These are phyloP conservation scores for Teratosphaeria epicoccoides DNA, from an alignment of 2,329 filamentous ascomycete genomes.

Conservation along the genomic window DNA sequence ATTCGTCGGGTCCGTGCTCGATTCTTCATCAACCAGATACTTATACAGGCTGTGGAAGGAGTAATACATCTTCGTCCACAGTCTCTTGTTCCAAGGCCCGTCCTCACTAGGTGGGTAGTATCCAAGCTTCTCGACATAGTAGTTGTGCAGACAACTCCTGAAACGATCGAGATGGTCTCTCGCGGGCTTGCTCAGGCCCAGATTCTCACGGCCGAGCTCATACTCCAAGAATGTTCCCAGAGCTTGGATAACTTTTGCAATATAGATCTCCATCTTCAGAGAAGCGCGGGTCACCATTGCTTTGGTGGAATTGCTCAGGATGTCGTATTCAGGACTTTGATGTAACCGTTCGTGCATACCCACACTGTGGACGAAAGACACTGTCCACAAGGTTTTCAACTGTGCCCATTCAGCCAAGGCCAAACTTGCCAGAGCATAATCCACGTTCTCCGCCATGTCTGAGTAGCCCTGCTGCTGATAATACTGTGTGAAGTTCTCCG, in stretches of 20 bases:
- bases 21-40: constrained; percentile 55
- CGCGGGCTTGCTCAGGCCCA: constrained; percentile 53
- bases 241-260: constrained; percentile 48
- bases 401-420: constrained; percentile 57
- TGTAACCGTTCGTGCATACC: constrained; percentile 60
- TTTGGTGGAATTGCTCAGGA: constrained; percentile 43
- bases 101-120: constrained; percentile 56
- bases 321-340: constrained; percentile 49
- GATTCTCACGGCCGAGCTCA: constrained; percentile 54
- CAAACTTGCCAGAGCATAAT: constrained; percentile 58
- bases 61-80: constrained; percentile 51
- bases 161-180: constrained; percentile 63
- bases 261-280: constrained; percentile 53
- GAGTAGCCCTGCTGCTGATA: constrained; percentile 60
- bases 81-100: constrained; percentile 44
- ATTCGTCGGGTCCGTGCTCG: constrained; percentile 20
- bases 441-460: constrained; percentile 53
- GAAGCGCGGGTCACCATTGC: constrained; percentile 54
- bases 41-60: constrained; percentile 65
- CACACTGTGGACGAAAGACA: constrained; percentile 67
- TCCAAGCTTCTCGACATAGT: constrained; percentile 57
- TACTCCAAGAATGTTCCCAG: constrained; percentile 60
- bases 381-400: constrained; percentile 55
- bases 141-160: constrained; percentile 54
- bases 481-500: constrained; percentile 45